Evolutionary conservation across 1,284 basidiomycete genomes (phyloP).

Genomic region (Rhodotorula sp.): DNA sequence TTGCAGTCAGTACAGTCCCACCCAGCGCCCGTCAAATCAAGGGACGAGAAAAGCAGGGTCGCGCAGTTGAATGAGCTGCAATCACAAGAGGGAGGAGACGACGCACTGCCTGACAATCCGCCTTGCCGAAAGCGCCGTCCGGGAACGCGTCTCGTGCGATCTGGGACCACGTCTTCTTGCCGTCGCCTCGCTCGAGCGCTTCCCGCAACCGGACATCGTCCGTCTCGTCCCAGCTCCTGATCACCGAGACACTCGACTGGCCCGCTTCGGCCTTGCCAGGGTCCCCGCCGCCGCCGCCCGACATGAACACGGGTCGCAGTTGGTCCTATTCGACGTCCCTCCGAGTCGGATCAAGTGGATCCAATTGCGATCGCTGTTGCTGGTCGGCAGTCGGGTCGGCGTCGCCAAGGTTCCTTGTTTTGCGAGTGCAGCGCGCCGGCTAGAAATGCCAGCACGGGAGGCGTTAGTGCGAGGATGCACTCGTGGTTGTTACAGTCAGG

Average conservation of each 20-base stretch:
- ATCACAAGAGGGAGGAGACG: background rate
- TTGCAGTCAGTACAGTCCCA: background rate
- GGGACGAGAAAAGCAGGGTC: no score
- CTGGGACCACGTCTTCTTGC: constrained; percentile 30
- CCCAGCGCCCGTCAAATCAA: background rate
- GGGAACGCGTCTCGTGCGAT: constrained; percentile 38
- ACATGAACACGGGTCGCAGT: background rate
- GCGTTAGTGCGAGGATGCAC: no score
- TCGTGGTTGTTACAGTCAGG: no score
- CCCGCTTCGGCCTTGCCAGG: no score
- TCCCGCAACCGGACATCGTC: constrained; percentile 28
- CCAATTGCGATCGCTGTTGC: no score
- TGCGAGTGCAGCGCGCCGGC: background rate
- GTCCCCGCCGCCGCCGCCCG: background rate
- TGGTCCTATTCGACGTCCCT: no score
- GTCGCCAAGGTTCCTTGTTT: no score
- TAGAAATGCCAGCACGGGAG: background rate
- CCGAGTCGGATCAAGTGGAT: no score
- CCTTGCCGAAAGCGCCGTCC: constrained; percentile 31
- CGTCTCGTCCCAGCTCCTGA: background rate
- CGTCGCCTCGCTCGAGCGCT: constrained; percentile 27
- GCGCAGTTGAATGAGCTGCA: no score
- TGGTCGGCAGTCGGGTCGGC: no score
- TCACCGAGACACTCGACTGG: background rate
- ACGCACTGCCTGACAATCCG: constrained; percentile 29